phyloP scores from a whole-genome alignment of 2,329 filamentous ascomycete species.

The Aureobasidium namibiae region DNA sequence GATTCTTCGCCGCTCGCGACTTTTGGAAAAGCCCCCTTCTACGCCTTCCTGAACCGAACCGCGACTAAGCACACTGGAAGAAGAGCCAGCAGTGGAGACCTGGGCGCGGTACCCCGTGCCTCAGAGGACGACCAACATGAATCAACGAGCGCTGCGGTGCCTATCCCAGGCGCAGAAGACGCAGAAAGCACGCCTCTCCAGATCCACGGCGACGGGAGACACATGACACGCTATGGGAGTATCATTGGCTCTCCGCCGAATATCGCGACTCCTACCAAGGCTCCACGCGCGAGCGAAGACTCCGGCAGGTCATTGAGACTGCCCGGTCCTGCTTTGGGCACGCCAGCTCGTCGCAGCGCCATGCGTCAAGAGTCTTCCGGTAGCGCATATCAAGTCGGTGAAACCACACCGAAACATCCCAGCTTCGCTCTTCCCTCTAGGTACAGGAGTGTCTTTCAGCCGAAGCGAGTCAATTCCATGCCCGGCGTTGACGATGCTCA shows the following conservation, averaged over 20 bases:
- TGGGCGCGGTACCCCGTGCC: neutral
- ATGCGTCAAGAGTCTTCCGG: neutral
- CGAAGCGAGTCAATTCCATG: slow-evolving; percentile 34
- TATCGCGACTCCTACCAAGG: slow-evolving; percentile 6
- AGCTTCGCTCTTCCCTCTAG: slow-evolving; percentile 22
- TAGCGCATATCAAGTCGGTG: slow-evolving; percentile 38
- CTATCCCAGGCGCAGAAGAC: slow-evolving; percentile 6
- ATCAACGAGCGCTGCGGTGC: neutral
- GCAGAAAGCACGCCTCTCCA: slow-evolving; percentile 24
- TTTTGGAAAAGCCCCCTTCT: slow-evolving; percentile 29
- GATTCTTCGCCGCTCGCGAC: slow-evolving; percentile 32
- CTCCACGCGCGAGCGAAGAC: slow-evolving; percentile 30
- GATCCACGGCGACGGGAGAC: slow-evolving; percentile 12
- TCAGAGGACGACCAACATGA: slow-evolving; percentile 6
- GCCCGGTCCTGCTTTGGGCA: slow-evolving; percentile 53
- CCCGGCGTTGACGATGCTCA: slow-evolving; percentile 19
- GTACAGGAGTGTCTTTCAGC: slow-evolving; percentile 24
- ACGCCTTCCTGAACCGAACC: slow-evolving; percentile 33
- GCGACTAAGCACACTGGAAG: neutral
- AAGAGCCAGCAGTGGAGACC: slow-evolving; percentile 5
- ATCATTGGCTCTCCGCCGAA: slow-evolving; percentile 49
- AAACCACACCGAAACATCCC: slow-evolving; percentile 20
- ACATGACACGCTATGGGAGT: slow-evolving; percentile 52
- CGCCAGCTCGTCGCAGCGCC: slow-evolving; percentile 17
- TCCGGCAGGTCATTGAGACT: slow-evolving; percentile 42